These are phyloP conservation scores for Craterostigma plantagineum DNA, from an alignment of 257 asterid species.

Conservation along the genomic window DNA sequence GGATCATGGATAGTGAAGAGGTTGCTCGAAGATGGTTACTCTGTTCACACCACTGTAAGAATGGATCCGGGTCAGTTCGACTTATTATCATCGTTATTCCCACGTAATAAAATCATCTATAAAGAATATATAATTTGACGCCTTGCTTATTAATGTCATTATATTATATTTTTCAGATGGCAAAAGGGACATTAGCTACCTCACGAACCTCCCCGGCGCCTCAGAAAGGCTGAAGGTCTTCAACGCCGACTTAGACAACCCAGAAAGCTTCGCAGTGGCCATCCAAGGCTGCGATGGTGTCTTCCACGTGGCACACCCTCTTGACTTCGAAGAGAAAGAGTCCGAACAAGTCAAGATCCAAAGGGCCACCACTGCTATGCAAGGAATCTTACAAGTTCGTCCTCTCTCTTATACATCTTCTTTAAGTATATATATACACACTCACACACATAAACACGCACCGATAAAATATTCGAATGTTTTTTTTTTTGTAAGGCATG, in stretches of 20 bases:
- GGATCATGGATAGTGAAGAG: constrained; percentile 3
- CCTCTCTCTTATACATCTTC: too few relatives aligned
- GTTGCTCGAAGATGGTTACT: constrained; percentile 3
- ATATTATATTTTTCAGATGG: constrained; percentile 9
- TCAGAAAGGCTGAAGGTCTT: constrained; percentile 23
- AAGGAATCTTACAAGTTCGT: constrained; percentile 5
- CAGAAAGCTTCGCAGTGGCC: constrained; percentile 20
- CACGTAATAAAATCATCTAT: too few relatives aligned
- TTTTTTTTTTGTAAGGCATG: constrained; percentile 11
- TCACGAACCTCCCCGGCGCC: constrained; percentile 25
- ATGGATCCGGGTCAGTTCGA: not conserved
- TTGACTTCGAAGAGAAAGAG: constrained; percentile 18
- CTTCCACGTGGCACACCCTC: constrained; percentile 39
- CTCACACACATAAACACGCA: too few relatives aligned
- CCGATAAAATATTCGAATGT: too few relatives aligned
- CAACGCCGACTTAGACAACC: constrained; percentile 26
- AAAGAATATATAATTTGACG: too few relatives aligned
- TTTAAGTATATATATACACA: too few relatives aligned
- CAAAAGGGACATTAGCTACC: constrained; percentile 23
- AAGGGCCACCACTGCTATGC: constrained; percentile 12
- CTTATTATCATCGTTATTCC: too few relatives aligned
- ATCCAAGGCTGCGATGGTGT: constrained; percentile 38
- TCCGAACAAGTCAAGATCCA: constrained; percentile 13
- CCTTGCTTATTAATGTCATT: too few relatives aligned
- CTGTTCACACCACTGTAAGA: constrained; percentile 1